A percentile compares a stretch with the other conserved stretches of the same genome.
phyloP scores from a whole-genome alignment of 2,329 filamentous ascomycete genomes.

The Aspergillus proliferans region DNA sequence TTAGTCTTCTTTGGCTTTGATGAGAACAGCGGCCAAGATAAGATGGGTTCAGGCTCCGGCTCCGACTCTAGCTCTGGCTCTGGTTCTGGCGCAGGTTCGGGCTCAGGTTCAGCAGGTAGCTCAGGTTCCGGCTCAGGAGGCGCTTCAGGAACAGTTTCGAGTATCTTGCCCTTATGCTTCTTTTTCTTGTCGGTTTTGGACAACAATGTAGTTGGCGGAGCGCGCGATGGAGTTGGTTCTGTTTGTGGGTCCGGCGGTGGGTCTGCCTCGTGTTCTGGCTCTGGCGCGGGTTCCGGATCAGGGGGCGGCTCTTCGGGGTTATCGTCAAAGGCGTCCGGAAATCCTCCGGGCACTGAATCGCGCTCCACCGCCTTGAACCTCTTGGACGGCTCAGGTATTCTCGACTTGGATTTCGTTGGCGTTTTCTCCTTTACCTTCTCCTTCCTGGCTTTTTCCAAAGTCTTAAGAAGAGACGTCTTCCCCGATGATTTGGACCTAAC shows the following conservation, averaged over 20 bases:
- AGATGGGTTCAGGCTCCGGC: constrained; percentile 12
- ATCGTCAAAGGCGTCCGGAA: constrained; percentile 48
- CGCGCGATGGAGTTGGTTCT: constrained; percentile 9
- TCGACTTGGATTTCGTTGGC: constrained; percentile 21
- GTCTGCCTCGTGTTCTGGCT: constrained; percentile 33
- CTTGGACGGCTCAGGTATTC: constrained; percentile 19
- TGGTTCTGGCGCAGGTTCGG: constrained; percentile 25
- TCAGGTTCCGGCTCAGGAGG: constrained; percentile 13
- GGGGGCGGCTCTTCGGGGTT: constrained; percentile 27
- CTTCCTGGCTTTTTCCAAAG: constrained; percentile 37
- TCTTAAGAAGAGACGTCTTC: constrained; percentile 45
- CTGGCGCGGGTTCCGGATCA: constrained; percentile 15
- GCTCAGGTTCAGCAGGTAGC: constrained; percentile 27
- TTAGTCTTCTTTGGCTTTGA: neutral
- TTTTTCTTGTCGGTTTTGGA: neutral
- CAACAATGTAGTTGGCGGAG: too few species aligned
- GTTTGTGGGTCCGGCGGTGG: constrained; percentile 15
- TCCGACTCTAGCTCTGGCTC: constrained; percentile 19
- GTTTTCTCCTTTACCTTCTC: constrained; percentile 31
- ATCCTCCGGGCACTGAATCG: constrained; percentile 51
- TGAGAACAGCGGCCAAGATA: neutral
- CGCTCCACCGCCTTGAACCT: constrained; percentile 29
- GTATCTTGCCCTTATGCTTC: neutral
- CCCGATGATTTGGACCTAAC: constrained; percentile 34
- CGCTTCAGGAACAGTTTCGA: neutral